These are phyloP conservation scores for Cladosporium cucumerinum DNA, from an alignment of 2,329 filamentous ascomycete genomes.

Conservation along the genomic window DNA sequence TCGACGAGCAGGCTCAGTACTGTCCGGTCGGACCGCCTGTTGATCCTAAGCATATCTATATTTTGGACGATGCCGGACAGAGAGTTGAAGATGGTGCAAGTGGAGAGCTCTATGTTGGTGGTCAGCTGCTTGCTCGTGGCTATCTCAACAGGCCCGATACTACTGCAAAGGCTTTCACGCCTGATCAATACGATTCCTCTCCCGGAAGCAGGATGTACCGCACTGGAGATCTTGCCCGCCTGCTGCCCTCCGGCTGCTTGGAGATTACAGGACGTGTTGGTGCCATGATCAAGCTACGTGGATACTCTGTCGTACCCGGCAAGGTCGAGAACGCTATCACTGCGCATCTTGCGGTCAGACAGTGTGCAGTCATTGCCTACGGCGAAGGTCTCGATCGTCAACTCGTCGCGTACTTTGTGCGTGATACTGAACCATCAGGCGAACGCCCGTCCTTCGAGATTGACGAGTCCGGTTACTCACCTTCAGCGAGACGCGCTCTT, in stretches of 20 bases:
- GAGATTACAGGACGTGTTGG: conserved; percentile 75
- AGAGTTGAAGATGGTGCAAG: conserved; percentile 59
- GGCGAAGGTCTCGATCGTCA: conserved; percentile 74
- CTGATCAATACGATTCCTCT: conserved; percentile 58
- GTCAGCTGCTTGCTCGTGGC: conserved; percentile 68
- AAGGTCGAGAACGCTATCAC: conserved; percentile 73
- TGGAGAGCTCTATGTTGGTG: conserved; percentile 74
- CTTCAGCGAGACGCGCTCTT: conserved; percentile 63
- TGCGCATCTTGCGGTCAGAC: conserved; percentile 65
- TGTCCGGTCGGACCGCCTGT: conserved; percentile 72
- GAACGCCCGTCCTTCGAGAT: conserved; percentile 63
- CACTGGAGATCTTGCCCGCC: conserved; percentile 67
- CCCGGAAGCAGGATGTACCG: conserved; percentile 66
- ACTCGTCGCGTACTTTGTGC: conserved; percentile 72
- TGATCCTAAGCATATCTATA: conserved; percentile 66
- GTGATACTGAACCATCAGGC: conserved; percentile 57
- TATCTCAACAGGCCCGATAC: conserved; percentile 79
- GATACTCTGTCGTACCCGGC: conserved; percentile 73
- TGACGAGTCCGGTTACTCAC: conserved; percentile 68
- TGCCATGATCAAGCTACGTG: conserved; percentile 76
- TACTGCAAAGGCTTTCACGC: conserved; percentile 68
- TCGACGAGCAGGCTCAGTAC: conserved; percentile 59
- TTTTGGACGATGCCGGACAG: conserved; percentile 66
- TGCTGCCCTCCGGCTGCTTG: conserved; percentile 64
- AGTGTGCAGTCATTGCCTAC: conserved; percentile 69